Evolutionary conservation across 164 flowering plant species (phyloP), one percentile per base, ranked within the genome.

Genomic region (Liriodendron chinense): DNA sequence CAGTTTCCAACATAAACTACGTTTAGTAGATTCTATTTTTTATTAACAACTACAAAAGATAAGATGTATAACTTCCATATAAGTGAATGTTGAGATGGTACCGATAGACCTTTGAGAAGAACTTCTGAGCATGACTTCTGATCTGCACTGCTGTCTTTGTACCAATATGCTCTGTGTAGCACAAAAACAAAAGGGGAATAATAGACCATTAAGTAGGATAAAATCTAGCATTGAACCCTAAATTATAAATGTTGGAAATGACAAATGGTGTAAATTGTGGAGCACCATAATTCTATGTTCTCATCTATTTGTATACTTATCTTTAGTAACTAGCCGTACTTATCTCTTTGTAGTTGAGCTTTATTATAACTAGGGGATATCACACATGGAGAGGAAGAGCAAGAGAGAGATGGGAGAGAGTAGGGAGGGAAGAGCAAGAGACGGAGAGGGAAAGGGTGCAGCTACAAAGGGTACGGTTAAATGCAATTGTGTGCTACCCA

Each of bases 81-180:
- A 67, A 67, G 47, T 20, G 26, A 69, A 53, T 26, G 65, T 72
- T 72, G 65, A 82, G 82, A 85, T 77, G 89, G 82, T 82, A 88
- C 79, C 82, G 50, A 81, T 75, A 82, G 84, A 96, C 99, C 98
- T 96, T 96, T 75, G 98, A 84, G 83, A 96, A 96, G 83, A 96
- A 96, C 76, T 95, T 95, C 77, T 95, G 99, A 59, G 99, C 99
- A 86, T 95, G 99, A 81, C 99, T 95, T 85, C 99, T 87, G 75
- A 96, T 96, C 90, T 96, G 99, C 82, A 96, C 97, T 68, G 98
- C 98, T 47, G 97, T 92, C 87, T 96, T 96, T 68, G 97, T 94
- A 75, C 99, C 99, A 65, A 96, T 89, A 86, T 94, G 97, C 80
- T 92, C 98, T 96, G 91, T 85, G 28, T 43, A 50, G 73, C 83